A percentile compares a stretch with the other conserved stretches of the same genome.
phyloP scores from a whole-genome alignment of 805 yeast genomes.

The Wickerhamomyces pijperi region DNA sequence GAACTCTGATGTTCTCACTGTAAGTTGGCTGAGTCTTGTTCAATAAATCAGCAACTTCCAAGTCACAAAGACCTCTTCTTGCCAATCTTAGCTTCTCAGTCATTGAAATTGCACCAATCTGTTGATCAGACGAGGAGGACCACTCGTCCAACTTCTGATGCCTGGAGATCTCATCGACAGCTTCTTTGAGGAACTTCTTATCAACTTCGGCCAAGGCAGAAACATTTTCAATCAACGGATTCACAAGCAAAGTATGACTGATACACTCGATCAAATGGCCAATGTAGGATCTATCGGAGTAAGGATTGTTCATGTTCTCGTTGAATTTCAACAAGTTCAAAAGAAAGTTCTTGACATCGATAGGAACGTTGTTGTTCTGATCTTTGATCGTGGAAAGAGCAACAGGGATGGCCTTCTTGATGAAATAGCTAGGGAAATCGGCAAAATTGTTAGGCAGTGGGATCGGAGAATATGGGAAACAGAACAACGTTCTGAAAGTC shows the following conservation, averaged over 20 bases:
- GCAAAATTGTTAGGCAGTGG: conserved; percentile 79
- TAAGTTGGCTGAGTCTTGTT: conserved; percentile 37
- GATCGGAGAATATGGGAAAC: conserved; percentile 53
- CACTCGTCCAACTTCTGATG: conserved; percentile 73
- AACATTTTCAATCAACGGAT: conserved; percentile 10
- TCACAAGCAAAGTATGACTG: conserved; percentile 26
- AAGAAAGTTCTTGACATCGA: conserved; percentile 47
- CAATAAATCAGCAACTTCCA: conserved; percentile 45
- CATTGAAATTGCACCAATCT: conserved; percentile 46
- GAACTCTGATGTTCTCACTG: conserved; percentile 42
- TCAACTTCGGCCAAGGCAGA: conserved; percentile 17
- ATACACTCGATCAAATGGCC: conserved; percentile 45
- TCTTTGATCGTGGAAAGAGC: conserved; percentile 53
- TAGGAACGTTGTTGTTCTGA: conserved; percentile 50
- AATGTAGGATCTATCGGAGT: conserved; percentile 61
- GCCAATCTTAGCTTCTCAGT: conserved; percentile 50
- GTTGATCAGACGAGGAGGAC: conserved; percentile 62
- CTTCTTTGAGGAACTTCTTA: conserved; percentile 30
- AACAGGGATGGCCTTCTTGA: conserved; percentile 58
- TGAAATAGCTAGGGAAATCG: conserved; percentile 54
- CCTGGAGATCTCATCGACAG: conserved; percentile 60
- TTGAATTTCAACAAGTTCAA: conserved; percentile 69
- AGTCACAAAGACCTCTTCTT: conserved; percentile 36
- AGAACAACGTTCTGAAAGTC: conserved; percentile 59
- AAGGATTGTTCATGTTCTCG: conserved; percentile 73